Evolutionary conservation across 1,284 basidiomycete genomes (phyloP).

Genomic region (Cutaneotrichosporon sp.): DNA sequence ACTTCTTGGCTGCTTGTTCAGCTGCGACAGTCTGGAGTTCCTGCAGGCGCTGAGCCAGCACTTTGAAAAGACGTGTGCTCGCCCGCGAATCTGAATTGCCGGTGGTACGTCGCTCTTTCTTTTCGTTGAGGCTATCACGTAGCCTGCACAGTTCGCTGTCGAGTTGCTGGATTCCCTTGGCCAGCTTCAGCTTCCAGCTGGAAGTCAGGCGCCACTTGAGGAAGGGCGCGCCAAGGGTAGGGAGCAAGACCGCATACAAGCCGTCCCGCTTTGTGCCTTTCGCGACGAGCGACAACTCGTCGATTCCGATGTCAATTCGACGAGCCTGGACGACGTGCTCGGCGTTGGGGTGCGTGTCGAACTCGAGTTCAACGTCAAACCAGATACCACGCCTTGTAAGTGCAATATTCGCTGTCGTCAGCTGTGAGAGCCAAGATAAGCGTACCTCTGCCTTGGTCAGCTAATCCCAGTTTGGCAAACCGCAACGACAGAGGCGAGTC

Average conservation of each 20-base stretch:
- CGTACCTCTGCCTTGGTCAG: conserved; percentile 17
- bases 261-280: neutral
- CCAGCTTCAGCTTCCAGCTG: conserved; percentile 4
- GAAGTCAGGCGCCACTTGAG: conserved; percentile 8
- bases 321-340: conserved; percentile 6
- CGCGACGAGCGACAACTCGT: conserved; percentile 11
- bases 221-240: conserved; percentile 9
- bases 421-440: neutral
- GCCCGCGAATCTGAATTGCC: neutral
- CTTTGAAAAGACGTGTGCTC: neutral
- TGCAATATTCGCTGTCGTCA: conserved; percentile 13
- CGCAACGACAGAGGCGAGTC: conserved; percentile 10
- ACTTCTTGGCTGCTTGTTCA: conserved; percentile 1
- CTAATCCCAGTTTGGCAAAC: conserved; percentile 10
- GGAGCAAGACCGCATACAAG: conserved; percentile 10
- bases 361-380: conserved; percentile 15
- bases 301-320: conserved; percentile 16
- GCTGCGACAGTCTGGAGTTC: neutral
- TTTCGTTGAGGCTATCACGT: neutral
- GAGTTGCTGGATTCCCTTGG: neutral
- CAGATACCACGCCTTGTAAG: conserved; percentile 17
- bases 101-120: neutral
- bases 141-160: conserved; percentile 10
- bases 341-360: conserved; percentile 10
- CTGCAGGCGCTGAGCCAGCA: conserved; percentile 1